Percentiles rank a stretch among this genome's conserved stretches.
Evolutionary conservation across 768 basidiomycete species (phyloP).

Genomic region (Clathrus columnatus): DNA sequence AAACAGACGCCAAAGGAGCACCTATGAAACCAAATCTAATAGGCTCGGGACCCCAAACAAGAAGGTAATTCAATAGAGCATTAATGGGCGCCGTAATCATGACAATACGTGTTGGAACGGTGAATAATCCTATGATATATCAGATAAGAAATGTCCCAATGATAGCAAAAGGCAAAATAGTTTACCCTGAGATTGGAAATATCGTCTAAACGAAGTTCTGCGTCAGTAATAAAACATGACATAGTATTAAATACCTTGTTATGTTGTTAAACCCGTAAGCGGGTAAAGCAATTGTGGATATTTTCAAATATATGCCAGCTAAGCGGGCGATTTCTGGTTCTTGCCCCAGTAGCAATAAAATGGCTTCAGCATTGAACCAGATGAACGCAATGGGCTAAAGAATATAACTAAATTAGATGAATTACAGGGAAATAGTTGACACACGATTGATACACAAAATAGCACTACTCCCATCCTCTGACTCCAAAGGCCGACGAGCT

Average conservation of each 20-base stretch:
- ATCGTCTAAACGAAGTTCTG: slow-evolving; percentile 41
- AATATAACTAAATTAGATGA: slow-evolving; percentile 7
- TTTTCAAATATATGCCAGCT: slow-evolving; percentile 71
- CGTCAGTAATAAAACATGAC: slow-evolving; percentile 2
- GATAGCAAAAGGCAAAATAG: slow-evolving; percentile 2
- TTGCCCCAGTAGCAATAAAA: slow-evolving; percentile 69
- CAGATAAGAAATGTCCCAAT: not conserved
- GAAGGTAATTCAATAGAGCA: slow-evolving; percentile 67
- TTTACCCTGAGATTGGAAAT: slow-evolving; percentile 76
- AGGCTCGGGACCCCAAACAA: slow-evolving; percentile 83
- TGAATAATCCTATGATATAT: slow-evolving; percentile 52
- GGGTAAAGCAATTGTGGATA: slow-evolving; percentile 70
- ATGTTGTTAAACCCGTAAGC: slow-evolving; percentile 54
- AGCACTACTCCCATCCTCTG: slow-evolving; percentile 77
- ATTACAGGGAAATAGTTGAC: slow-evolving; percentile 18
- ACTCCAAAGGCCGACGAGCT: slow-evolving; percentile 82
- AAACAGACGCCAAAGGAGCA: slow-evolving; percentile 81
- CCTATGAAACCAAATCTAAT: slow-evolving; percentile 85
- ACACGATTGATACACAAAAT: slow-evolving; percentile 47
- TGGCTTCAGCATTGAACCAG: slow-evolving; percentile 77
- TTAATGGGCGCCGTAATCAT: slow-evolving; percentile 82
- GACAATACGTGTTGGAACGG: slow-evolving; percentile 77
- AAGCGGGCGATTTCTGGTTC: slow-evolving; percentile 76
- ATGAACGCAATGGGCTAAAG: slow-evolving; percentile 48
- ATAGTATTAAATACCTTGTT: slow-evolving; percentile 38